Evolutionary conservation across 2,329 filamentous ascomycete genomes (phyloP).

Genomic region (Ascochyta rabiei): DNA sequence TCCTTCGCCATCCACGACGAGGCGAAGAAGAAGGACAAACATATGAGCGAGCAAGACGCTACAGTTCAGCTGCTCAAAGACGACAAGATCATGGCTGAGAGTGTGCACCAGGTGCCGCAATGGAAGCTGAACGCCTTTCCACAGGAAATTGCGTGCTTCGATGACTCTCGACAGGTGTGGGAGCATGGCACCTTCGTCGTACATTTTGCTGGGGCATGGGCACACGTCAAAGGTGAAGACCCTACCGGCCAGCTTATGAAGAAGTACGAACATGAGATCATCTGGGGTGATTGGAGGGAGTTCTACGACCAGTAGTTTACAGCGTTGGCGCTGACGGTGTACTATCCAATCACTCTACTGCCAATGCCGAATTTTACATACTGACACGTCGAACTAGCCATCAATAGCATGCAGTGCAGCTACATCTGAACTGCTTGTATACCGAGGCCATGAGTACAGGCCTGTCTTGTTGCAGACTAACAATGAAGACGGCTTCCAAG

Average conservation of each 20-base stretch:
- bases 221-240: slow-evolving; percentile 48
- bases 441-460: no score
- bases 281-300: slow-evolving; percentile 43
- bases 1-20: slow-evolving; percentile 36
- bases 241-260: slow-evolving; percentile 48
- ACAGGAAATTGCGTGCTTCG: slow-evolving; percentile 48
- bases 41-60: slow-evolving; percentile 49
- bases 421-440: no score
- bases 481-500: no score
- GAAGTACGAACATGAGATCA: slow-evolving; percentile 44
- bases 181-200: slow-evolving; percentile 45
- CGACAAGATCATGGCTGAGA: slow-evolving; percentile 24
- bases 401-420: not conserved
- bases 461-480: no score
- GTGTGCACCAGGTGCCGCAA: slow-evolving; percentile 43
- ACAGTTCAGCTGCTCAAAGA: slow-evolving; percentile 43
- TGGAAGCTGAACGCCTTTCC: slow-evolving; percentile 51
- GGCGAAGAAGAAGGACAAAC: slow-evolving; percentile 24
- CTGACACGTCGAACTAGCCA: not conserved
- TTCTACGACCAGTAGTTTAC: slow-evolving; percentile 24
- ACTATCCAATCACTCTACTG: not conserved
- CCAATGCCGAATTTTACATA: not conserved
- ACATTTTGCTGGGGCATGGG: slow-evolving; percentile 53
- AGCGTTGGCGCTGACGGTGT: not conserved
- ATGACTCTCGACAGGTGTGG: slow-evolving; percentile 39